Base-by-base conservation (phyloP, 352 stramenopile species). In the Phytophthora vignae region DNA sequence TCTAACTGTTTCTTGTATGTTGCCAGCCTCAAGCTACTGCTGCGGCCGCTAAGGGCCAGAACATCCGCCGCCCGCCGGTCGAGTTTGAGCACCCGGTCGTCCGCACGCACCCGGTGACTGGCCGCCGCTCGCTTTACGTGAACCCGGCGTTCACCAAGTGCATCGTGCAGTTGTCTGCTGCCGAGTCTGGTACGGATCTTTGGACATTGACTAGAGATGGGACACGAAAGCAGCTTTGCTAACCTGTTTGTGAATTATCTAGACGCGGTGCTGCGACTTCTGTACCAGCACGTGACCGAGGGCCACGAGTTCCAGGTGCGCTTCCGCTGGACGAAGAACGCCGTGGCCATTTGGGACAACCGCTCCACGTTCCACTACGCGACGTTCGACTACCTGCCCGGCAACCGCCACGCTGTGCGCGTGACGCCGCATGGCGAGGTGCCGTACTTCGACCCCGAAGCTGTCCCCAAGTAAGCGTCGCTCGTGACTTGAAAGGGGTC, bases 281-380 rank as follows among this genome's bases (percentile, higher is more conserved):
- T 73, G 67, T 73, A 73, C 36, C 40, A 73, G 19, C 59, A 73
- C 52, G 59, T 69, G 17, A 64, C 44, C 11, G 67, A 64, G 9
- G 67, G 67, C 5, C 67, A 73, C 15, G 67, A 73, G 42, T 73
- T 69, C 52, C 67, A 73, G 8, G 67, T 73, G 42, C 67, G 67
- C 21, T 73, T 73, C 59, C 54, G 60, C 42, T 73, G 67, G 67
- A 69, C 60, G n/a, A 73, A 73, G 67, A 73, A 73, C 54, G 67
- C 67, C 4, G 67, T 73, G 60, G 67, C 52, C 7, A 73, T 73
- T 63, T 73, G 67, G 67, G 67, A 73, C 53, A 73, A 73, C 60
- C 67, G 67, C 33, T 40, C 53, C 19, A 73, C 67, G 25, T 69
- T 69, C 53, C 67, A 73, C 67, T 69, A 73, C 60, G 66, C 66